These are phyloP conservation scores for Lactarius vividus DNA, from an alignment of 768 basidiomycete species.

Conservation along the genomic window DNA sequence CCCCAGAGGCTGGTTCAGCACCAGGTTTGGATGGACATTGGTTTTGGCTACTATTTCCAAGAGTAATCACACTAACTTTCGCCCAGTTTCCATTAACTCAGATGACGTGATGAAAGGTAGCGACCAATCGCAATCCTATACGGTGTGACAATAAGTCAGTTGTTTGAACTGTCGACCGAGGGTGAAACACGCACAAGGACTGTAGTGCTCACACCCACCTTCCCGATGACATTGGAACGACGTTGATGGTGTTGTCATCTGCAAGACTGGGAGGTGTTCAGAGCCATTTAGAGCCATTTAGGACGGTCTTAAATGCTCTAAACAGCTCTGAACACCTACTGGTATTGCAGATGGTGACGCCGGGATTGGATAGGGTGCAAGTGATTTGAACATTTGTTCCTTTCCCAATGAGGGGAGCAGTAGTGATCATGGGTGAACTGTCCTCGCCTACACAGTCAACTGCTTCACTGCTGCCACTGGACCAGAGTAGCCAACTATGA, in stretches of 20 bases:
- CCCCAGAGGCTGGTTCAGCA: too few species aligned
- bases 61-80: constrained; percentile 1
- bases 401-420: neutral
- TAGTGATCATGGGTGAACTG: constrained; percentile 1
- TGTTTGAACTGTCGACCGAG: neutral
- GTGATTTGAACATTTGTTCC: constrained; percentile 2
- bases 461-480: constrained; percentile 12
- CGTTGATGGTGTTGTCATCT: too few species aligned
- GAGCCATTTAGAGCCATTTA: too few species aligned
- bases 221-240: constrained; percentile 9
- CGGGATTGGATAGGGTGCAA: neutral
- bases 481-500: constrained; percentile 33
- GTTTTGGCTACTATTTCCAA: constrained; percentile 12
- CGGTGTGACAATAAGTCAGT: neutral
- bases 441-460: constrained; percentile 7
- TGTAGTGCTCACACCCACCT: neutral
- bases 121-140: constrained; percentile 12
- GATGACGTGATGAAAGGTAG: constrained; percentile 5
- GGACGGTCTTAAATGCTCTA: too few species aligned
- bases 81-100: constrained; percentile 7
- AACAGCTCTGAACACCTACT: too few species aligned
- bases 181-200: too few species aligned
- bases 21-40: too few species aligned
- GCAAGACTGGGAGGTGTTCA: too few species aligned
- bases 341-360: too few species aligned